A percentile compares a stretch with the other conserved stretches of the same genome.
Evolutionary conservation across 345 rosid species (phyloP).

Genomic region (Pugionium cornutum): DNA sequence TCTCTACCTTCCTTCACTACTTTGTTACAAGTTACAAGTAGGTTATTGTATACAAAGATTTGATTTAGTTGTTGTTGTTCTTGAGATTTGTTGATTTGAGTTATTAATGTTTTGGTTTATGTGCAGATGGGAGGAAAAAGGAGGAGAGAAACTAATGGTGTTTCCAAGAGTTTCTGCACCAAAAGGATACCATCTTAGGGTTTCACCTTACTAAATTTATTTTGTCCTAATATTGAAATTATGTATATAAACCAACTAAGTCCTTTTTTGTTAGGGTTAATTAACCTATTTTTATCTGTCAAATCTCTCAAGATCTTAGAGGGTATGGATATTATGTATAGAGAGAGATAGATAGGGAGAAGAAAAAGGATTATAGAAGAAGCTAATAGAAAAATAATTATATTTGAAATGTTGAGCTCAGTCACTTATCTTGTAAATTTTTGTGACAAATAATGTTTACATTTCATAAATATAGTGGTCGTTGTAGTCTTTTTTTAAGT

Average conservation of each 20-base stretch:
- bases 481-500: not conserved
- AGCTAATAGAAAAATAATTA: slow-evolving; percentile 9
- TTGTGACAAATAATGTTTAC: slow-evolving; percentile 7
- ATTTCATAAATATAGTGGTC: not conserved
- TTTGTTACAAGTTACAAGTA: slow-evolving; percentile 86
- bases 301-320: slow-evolving; percentile 29
- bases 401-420: slow-evolving; percentile 18
- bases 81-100: not conserved
- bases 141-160: slow-evolving; percentile 63
- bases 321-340: slow-evolving; percentile 20
- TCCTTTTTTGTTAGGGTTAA: slow-evolving; percentile 24
- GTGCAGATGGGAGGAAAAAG: slow-evolving; percentile 91
- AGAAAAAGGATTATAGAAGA: slow-evolving; percentile 6
- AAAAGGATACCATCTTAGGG: slow-evolving; percentile 77
- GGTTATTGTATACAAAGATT: not conserved
- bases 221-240: slow-evolving; percentile 20
- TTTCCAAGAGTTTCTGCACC: slow-evolving; percentile 97
- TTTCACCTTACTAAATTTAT: slow-evolving; percentile 50
- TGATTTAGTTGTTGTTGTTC: slow-evolving; percentile 1
- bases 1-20: slow-evolving; percentile 87
- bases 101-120: slow-evolving; percentile 8
- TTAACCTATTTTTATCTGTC: slow-evolving; percentile 29
- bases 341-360: not conserved
- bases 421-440: slow-evolving; percentile 29
- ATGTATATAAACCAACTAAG: slow-evolving; percentile 17